Conservation (phyloP, 1,284 basidiomycete species). For the Blastosporella zonata region DNA sequence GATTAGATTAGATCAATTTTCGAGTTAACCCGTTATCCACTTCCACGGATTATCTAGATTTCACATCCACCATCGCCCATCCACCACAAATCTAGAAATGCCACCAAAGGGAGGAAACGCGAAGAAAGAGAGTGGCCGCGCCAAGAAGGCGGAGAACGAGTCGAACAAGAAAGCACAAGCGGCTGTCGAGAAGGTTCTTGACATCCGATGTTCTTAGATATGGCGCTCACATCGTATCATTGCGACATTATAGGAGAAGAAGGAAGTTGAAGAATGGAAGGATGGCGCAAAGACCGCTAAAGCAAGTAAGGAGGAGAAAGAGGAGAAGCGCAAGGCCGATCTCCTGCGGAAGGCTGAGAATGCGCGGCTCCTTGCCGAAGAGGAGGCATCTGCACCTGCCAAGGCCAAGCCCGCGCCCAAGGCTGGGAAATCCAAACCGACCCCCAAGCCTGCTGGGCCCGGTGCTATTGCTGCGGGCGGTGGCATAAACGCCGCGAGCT, state of each 20-base stretch:
- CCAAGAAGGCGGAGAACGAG: slow-evolving; percentile 94
- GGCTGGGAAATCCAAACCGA: slow-evolving; percentile 40
- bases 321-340: slow-evolving; percentile 73
- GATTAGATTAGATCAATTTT: no score
- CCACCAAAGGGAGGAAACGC: slow-evolving; percentile 83
- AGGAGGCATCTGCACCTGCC: slow-evolving; percentile 68
- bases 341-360: slow-evolving; percentile 75
- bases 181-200: slow-evolving; percentile 53
- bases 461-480: slow-evolving; percentile 75
- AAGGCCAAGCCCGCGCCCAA: slow-evolving; percentile 71
- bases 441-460: slow-evolving; percentile 62
- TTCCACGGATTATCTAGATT: no score
- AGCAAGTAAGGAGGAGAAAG: slow-evolving; percentile 66
- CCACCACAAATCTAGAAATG: slow-evolving; percentile 60
- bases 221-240: background rate
- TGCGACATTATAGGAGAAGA: slow-evolving; percentile 51
- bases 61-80: no score
- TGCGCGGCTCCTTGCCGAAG: slow-evolving; percentile 77
- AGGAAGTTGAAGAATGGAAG: slow-evolving; percentile 80
- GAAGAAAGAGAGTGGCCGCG: slow-evolving; percentile 85
- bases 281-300: slow-evolving; percentile 59
- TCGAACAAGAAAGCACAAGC: slow-evolving; percentile 67
- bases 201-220: slow-evolving; percentile 2
- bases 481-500: slow-evolving; percentile 5
- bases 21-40: no score